phyloP scores from a whole-genome alignment of 768 basidiomycete species.

The Lanmaoa rubissima region DNA sequence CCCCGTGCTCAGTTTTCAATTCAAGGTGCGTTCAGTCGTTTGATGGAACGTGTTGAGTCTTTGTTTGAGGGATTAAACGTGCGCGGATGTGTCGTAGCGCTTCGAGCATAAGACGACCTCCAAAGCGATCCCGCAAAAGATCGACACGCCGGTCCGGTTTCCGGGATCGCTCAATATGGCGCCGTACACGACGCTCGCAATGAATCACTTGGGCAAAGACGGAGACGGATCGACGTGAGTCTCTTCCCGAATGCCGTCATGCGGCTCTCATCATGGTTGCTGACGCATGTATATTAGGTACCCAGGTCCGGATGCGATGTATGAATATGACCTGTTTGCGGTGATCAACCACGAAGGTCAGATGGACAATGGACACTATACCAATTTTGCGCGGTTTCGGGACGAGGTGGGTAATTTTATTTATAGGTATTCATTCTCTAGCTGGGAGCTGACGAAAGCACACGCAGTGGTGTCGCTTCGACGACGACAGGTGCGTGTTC shows the following conservation, averaged over 20 bases:
- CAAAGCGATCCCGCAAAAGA: slow-evolving; percentile 75
- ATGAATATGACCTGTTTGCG: slow-evolving; percentile 88
- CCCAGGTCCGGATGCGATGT: slow-evolving; percentile 64
- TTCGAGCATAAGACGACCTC: slow-evolving; percentile 85
- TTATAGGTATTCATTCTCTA: neutral
- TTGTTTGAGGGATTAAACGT: neutral
- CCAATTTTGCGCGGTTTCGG: slow-evolving; percentile 77
- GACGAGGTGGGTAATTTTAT: slow-evolving; percentile 64
- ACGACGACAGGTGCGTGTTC: slow-evolving; percentile 80
- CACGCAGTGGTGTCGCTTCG: slow-evolving; percentile 85
- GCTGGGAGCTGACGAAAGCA: neutral
- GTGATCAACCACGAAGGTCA: slow-evolving; percentile 95
- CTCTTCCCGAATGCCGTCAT: neutral
- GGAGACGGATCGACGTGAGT: slow-evolving; percentile 27
- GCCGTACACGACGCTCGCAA: slow-evolving; percentile 69
- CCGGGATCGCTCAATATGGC: slow-evolving; percentile 86
- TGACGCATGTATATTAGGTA: slow-evolving; percentile 30
- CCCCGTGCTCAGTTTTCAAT: slow-evolving; percentile 88
- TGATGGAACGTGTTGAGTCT: neutral
- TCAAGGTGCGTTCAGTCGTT: slow-evolving; percentile 56
- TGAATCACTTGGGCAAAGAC: slow-evolving; percentile 52
- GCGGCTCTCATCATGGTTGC: too few relatives aligned
- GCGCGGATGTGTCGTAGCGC: slow-evolving; percentile 47
- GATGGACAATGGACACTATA: slow-evolving; percentile 94
- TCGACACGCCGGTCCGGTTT: slow-evolving; percentile 80